phyloP scores from a whole-genome alignment of 768 basidiomycete genomes.

The Calvatia gigantea region DNA sequence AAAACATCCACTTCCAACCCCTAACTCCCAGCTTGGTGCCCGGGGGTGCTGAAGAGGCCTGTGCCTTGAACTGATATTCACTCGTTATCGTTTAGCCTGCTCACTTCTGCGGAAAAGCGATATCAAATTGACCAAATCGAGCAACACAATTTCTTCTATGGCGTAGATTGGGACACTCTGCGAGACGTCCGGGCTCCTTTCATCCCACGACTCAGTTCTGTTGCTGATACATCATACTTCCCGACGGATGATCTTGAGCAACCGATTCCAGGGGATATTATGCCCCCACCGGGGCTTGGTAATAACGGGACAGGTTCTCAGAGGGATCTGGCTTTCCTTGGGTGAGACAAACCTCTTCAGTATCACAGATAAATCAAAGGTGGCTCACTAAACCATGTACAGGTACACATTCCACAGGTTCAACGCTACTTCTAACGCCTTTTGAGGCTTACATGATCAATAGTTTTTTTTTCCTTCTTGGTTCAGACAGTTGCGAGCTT shows the following conservation, averaged over 20 bases:
- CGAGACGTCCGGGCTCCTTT: constrained; percentile 92
- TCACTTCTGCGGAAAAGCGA: constrained; percentile 80
- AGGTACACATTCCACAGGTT: constrained; percentile 4
- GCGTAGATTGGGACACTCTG: constrained; percentile 90
- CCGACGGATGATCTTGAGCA: constrained; percentile 93
- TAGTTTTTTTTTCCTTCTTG: too few species aligned
- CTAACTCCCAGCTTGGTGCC: neutral
- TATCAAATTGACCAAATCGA: constrained; percentile 85
- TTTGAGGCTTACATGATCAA: neutral
- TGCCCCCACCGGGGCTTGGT: constrained; percentile 27
- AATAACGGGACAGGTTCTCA: constrained; percentile 9
- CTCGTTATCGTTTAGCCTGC: constrained; percentile 45
- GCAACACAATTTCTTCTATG: constrained; percentile 89
- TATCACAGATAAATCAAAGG: neutral
- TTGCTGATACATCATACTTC: constrained; percentile 98
- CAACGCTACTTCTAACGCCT: neutral
- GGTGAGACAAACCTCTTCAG: constrained; percentile 31
- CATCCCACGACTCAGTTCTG: constrained; percentile 89
- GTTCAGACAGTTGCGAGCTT: too few species aligned
- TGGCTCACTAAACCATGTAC: neutral
- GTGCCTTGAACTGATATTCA: neutral
- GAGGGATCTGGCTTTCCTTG: constrained; percentile 66
- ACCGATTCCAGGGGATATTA: constrained; percentile 40
- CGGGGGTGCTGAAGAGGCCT: too few species aligned
- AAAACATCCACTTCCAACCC: neutral